Conservation (phyloP, 208 protist species). For the Trypanosoma boissoni region DNA sequence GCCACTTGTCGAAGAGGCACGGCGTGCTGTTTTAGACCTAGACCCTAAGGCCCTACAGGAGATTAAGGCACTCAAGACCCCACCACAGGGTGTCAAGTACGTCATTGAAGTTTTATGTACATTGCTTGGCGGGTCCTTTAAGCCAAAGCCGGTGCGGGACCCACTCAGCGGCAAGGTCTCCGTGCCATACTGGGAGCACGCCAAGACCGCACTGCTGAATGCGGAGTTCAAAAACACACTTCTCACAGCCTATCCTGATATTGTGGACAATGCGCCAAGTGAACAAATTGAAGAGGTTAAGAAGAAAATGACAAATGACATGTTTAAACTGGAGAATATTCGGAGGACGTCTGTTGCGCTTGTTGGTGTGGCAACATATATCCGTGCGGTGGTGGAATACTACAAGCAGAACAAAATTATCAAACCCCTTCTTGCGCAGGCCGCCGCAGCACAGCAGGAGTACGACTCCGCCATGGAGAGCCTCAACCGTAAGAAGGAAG, state of each 20-base stretch:
- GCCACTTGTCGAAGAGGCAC: constrained; percentile 93
- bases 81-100: constrained; percentile 94
- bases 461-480: constrained; percentile 84
- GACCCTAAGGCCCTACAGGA: constrained; percentile 94
- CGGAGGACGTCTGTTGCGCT: constrained; percentile 86
- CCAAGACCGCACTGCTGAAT: constrained; percentile 79
- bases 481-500: constrained; percentile 91
- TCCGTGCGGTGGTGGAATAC: constrained; percentile 97
- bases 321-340: constrained; percentile 94
- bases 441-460: constrained; percentile 77
- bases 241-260: constrained; percentile 77
- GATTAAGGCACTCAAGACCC: constrained; percentile 94
- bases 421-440: constrained; percentile 90
- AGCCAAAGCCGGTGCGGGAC: constrained; percentile 84
- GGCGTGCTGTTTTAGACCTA: constrained; percentile 90
- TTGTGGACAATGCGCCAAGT: constrained; percentile 85
- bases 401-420: constrained; percentile 97
- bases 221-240: constrained; percentile 90
- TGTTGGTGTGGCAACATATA: constrained; percentile 96
- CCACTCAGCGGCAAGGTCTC: constrained; percentile 79
- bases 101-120: constrained; percentile 92
- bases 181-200: constrained; percentile 94
- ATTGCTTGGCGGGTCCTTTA: constrained; percentile 82
- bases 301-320: constrained; percentile 91
- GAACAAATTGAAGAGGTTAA: constrained; percentile 94